phyloP scores from a whole-genome alignment of 2,329 filamentous ascomycete genomes.

The Escovopsis weberi region DNA sequence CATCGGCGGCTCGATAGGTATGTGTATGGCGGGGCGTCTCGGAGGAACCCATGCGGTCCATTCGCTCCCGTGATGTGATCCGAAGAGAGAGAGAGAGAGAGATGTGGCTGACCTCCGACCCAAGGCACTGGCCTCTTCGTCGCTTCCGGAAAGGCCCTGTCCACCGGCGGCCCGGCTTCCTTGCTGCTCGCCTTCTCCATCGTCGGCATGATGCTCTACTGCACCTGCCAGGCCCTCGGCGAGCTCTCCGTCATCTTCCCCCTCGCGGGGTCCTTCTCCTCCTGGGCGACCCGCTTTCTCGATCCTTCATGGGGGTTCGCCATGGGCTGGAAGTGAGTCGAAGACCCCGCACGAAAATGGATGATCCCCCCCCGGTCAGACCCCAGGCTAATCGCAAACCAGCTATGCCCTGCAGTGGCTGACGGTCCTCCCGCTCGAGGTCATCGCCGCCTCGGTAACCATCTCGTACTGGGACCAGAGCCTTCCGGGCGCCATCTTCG shows the following conservation, averaged over 20 bases:
- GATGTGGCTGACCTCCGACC: background rate
- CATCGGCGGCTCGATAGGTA: constrained; percentile 80
- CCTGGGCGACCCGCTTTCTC: constrained; percentile 82
- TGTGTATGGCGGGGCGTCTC: constrained; percentile 2
- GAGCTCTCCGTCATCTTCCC: constrained; percentile 86
- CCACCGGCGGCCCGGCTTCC: constrained; percentile 62
- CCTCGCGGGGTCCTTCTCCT: constrained; percentile 80
- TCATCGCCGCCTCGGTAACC: constrained; percentile 75
- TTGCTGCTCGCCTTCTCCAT: constrained; percentile 64
- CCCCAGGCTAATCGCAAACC: background rate
- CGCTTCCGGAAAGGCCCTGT: constrained; percentile 58
- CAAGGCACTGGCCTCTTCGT: constrained; percentile 78
- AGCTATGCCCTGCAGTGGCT: constrained; percentile 84
- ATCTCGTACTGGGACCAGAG: constrained; percentile 62
- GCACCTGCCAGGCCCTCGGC: constrained; percentile 79
- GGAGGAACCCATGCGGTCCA: no score
- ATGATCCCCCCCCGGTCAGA: no score
- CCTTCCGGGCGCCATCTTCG: constrained; percentile 59
- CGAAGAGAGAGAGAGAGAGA: no score
- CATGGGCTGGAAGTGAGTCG: constrained; percentile 77
- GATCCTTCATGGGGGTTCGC: constrained; percentile 92
- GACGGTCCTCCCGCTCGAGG: constrained; percentile 66
- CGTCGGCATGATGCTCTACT: constrained; percentile 79
- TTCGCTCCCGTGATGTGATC: no score
- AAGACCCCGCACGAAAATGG: no score